Evolutionary conservation across 805 yeast species (phyloP), one percentile per base, ranked within the genome.

Genomic region (Zygosaccharomyces bailii): DNA sequence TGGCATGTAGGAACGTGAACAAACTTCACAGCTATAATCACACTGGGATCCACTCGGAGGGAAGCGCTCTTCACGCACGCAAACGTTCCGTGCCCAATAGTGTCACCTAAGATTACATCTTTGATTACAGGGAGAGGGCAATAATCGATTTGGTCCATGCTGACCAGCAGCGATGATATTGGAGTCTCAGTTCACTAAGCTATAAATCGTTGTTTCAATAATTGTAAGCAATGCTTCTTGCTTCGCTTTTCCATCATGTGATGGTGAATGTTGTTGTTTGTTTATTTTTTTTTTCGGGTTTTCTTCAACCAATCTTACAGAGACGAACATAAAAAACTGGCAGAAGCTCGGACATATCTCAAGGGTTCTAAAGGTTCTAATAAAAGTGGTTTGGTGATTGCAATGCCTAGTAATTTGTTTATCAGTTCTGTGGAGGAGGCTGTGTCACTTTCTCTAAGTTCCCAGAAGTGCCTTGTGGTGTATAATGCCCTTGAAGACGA

Each of bases 1-100:
- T 56, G 61, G 45, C 71, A 61, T 3, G 66, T 65, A 11, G 62
- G 61, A 10, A 72, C 57, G 58, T 78, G 75, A 21, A 82, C 72
- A 54, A 78, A 77, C 52, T 82, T 82, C 27, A 80, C 70, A 0
- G 87, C 87, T 45, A 79, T 73, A 1, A 74, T 54, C 49, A 65
- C 68, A 16, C 57, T 57, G 0, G 71, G 67, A 29, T 63, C 66
- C 10, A 59, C 61, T 25, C 56, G 61, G 34, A 66, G 46, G 33
- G 68, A 67, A 0, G 82, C 85, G 7, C 67, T 61, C 52, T 79
- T 77, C 3, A 81, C 84, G 42, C 74, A 70, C 2, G 85, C 87
- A 68, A 81, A 82, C 0, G 86, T 71, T 1, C 88, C 88, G 51
- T 79, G 80, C 0, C 87, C 88, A 10, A 82, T 68, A 0, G 84